Percentiles rank a stretch among this genome's conserved stretches.
phyloP scores from a whole-genome alignment of 2,329 filamentous ascomycete genomes.

The Teratosphaeria pseudoeucalypti region DNA sequence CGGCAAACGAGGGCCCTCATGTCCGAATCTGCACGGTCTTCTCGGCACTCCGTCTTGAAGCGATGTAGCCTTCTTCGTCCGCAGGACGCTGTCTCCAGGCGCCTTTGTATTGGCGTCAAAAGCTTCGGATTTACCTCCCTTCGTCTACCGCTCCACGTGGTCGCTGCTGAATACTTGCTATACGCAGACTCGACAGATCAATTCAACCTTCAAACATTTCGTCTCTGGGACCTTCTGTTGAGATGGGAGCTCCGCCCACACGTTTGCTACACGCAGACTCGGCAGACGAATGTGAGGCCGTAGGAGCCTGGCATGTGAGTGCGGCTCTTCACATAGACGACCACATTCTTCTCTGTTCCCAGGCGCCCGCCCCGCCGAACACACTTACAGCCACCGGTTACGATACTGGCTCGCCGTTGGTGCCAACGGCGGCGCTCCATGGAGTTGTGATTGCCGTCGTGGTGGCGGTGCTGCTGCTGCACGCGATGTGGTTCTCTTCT shows the following conservation, averaged over 20 bases:
- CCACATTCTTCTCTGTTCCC: background rate
- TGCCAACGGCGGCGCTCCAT: background rate
- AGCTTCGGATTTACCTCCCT: too few species aligned
- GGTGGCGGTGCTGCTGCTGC: background rate
- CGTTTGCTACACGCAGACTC: background rate
- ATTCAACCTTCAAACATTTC: too few species aligned
- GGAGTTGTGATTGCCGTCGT: background rate
- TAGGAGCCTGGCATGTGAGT: background rate
- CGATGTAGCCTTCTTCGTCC: background rate
- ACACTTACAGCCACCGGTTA: background rate
- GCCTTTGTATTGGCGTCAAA: too few species aligned
- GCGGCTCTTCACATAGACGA: too few species aligned
- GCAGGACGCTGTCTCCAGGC: background rate
- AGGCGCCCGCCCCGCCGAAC: background rate
- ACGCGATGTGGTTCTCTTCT: background rate
- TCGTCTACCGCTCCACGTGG: too few species aligned
- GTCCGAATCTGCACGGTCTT: background rate
- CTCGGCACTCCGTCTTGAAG: background rate
- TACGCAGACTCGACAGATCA: too few species aligned
- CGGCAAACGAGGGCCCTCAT: background rate
- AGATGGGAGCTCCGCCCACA: background rate
- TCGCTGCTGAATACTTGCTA: too few species aligned
- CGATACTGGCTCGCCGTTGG: background rate
- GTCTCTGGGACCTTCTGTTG: too few species aligned
- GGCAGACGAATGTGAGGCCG: background rate